Evolutionary conservation across 2,329 filamentous ascomycete genomes (phyloP).

Genomic region (Mycosphaerella arachidis): DNA sequence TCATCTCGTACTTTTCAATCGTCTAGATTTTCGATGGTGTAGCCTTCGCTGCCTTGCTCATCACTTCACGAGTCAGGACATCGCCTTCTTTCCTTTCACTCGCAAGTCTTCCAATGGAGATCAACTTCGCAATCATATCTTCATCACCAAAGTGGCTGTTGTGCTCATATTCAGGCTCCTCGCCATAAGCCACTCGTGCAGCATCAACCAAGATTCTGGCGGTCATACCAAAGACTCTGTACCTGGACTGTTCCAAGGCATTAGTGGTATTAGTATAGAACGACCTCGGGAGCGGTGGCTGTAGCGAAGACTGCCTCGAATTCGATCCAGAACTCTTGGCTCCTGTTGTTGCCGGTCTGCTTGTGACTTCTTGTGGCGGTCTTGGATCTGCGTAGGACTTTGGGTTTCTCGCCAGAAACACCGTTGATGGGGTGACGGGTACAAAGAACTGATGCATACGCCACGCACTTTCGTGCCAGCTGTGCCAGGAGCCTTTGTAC

Average conservation of each 20-base stretch:
- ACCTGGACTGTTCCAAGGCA: constrained; percentile 40
- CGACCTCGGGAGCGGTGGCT: constrained; percentile 27
- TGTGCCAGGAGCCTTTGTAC: constrained; percentile 80
- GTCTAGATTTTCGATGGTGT: constrained; percentile 25
- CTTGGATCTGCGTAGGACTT: constrained; percentile 19
- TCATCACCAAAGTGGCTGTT: constrained; percentile 63
- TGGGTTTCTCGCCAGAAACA: constrained; percentile 39
- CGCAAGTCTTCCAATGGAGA: constrained; percentile 54
- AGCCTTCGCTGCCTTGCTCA: constrained; percentile 31
- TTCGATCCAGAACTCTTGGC: constrained; percentile 6
- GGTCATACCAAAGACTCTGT: constrained; percentile 93
- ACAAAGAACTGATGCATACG: constrained; percentile 89
- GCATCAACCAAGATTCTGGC: constrained; percentile 85
- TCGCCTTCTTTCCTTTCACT: constrained; percentile 50
- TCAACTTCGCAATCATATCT: constrained; percentile 56
- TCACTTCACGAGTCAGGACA: constrained; percentile 35
- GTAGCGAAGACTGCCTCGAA: constrained; percentile 18
- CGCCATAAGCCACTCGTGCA: constrained; percentile 74
- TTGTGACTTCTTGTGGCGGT: constrained; percentile 12
- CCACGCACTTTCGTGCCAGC: constrained; percentile 77
- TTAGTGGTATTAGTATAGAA: constrained; percentile 29
- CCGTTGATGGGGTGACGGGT: constrained; percentile 66
- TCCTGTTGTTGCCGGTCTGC: not conserved
- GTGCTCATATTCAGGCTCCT: constrained; percentile 79
- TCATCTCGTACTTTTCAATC: not conserved